Evolutionary conservation across 2,329 filamentous ascomycete genomes (phyloP), one percentile per base, ranked within the genome.

Genomic region (Geosmithia morbida): DNA sequence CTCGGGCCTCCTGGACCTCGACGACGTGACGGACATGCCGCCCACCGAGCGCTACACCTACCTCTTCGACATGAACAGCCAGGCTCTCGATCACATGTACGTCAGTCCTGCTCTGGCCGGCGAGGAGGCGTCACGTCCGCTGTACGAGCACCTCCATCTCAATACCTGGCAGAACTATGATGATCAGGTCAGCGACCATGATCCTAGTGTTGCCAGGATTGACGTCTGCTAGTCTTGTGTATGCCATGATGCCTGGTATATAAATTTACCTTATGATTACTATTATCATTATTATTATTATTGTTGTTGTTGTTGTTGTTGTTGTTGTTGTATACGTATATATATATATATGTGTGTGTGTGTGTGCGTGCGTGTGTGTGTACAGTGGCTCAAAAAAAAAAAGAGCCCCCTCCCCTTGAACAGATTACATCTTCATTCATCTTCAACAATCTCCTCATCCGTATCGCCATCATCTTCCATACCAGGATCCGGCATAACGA

Each of bases 31-130:
- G 4, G 66, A 65, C 5, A 70, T 78, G 11, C 62, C 69, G 3
- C 56, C 63, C 2, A 57, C 61, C 22, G 83, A 87, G 67, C 67
- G 82, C 10, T 87, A 87, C 61, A 83, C 80, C 1, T 86, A 86
- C 59, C 63, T 82, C 1, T 86, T 74, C 51, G 81, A 83, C 53
- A 76, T 75, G 71, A 85, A 83, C 62, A 72, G 74, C 49, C 77
- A 86, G 66, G 72, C 81, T 56, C 67, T 87, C 17, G 83, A 86
- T 60, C 82, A 86, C 64, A 77, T 83, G 63, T 85, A 74, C 53
- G 71, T 84, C 48, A 83, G 77, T 57, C 66, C 70, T 22, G 66
- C 66, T 45, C 56, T 83, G 49, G 65, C 63, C 22, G 57, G 57
- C 26, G 57, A 60, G 3, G 16, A 61, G 67, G 55, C 22, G 22